Percentiles rank a stretch among this genome's conserved stretches.
Evolutionary conservation across 2,329 filamentous ascomycete species (phyloP).

Genomic region (Xylariaceae sp.): DNA sequence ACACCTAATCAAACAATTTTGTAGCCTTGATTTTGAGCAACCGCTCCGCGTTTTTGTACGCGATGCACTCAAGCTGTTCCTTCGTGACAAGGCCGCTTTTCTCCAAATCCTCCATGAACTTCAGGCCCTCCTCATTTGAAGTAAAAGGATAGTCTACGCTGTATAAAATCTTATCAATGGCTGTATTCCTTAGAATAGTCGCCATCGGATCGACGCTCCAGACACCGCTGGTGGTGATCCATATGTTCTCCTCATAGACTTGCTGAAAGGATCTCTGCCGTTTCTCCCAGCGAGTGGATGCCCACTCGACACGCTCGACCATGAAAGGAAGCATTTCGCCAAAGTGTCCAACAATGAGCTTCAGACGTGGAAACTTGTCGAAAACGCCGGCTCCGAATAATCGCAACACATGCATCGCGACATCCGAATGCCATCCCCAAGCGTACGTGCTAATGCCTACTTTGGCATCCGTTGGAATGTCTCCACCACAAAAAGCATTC

Average conservation of each 20-base stretch:
- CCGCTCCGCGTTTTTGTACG: constrained; percentile 13
- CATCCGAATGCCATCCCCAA: constrained; percentile 39
- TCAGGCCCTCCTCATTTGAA: constrained; percentile 45
- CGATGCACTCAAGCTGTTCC: constrained; percentile 42
- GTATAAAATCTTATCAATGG: constrained; percentile 51
- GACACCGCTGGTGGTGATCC: constrained; percentile 55
- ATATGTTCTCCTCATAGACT: constrained; percentile 56
- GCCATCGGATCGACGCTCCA: constrained; percentile 49
- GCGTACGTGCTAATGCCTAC: constrained; percentile 21
- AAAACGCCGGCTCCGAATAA: constrained; percentile 30
- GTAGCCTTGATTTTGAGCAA: constrained; percentile 6
- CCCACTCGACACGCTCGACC: constrained; percentile 42
- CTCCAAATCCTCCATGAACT: constrained; percentile 47
- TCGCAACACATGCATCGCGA: constrained; percentile 34
- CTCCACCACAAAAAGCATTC: constrained; percentile 31
- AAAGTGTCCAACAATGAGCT: constrained; percentile 41
- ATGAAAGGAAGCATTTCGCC: constrained; percentile 53
- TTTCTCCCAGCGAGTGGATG: constrained; percentile 10
- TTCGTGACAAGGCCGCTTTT: constrained; percentile 47
- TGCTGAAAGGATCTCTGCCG: constrained; percentile 39
- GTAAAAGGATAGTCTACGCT: constrained; percentile 59
- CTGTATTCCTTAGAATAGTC: constrained; percentile 42
- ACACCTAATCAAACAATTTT: background rate
- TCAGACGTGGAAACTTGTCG: constrained; percentile 36
- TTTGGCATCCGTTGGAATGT: constrained; percentile 32